phyloP scores from a whole-genome alignment of 495 filamentous ascomycete species.

The Penicillium silybi region DNA sequence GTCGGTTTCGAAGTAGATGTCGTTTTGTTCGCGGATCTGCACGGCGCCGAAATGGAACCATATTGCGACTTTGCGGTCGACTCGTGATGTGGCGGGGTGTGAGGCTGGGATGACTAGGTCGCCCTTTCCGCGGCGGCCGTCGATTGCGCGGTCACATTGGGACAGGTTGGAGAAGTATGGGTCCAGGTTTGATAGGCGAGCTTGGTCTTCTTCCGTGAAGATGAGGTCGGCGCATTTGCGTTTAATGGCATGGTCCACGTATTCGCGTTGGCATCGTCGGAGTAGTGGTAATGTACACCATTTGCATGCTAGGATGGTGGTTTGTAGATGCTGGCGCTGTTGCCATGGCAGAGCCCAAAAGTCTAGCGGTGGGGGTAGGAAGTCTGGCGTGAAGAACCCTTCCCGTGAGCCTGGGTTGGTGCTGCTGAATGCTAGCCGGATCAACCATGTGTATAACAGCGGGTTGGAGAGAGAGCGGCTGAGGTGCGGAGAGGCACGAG shows the following conservation, averaged over 20 bases:
- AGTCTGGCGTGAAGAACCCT: constrained; percentile 35
- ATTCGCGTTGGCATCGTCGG: constrained; percentile 38
- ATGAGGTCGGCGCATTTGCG: constrained; percentile 23
- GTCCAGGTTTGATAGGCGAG: constrained; percentile 15
- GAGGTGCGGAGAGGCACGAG: constrained; percentile 38
- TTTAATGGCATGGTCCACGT: constrained; percentile 30
- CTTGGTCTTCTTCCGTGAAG: constrained; percentile 20
- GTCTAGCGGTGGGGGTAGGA: constrained; percentile 33
- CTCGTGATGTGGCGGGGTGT: background rate
- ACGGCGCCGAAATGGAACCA: constrained; percentile 39
- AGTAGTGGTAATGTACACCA: constrained; percentile 46
- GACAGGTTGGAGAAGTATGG: constrained; percentile 17
- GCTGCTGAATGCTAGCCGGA: constrained; percentile 41
- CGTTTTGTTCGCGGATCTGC: constrained; percentile 24
- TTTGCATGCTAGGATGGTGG: constrained; percentile 33
- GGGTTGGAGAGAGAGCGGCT: constrained; percentile 31
- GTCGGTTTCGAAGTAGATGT: constrained; percentile 25
- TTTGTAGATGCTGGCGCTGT: constrained; percentile 29
- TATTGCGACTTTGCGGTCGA: constrained; percentile 27
- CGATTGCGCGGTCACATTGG: constrained; percentile 12
- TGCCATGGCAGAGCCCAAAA: constrained; percentile 24
- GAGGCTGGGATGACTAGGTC: constrained; percentile 28
- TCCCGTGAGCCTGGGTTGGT: constrained; percentile 25
- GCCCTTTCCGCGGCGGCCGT: constrained; percentile 24
- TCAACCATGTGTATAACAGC: constrained; percentile 41